Percentiles rank a stretch among this genome's conserved stretches.
Conservation (phyloP, 768 basidiomycete species). For the Rhizopogon roseolus region DNA sequence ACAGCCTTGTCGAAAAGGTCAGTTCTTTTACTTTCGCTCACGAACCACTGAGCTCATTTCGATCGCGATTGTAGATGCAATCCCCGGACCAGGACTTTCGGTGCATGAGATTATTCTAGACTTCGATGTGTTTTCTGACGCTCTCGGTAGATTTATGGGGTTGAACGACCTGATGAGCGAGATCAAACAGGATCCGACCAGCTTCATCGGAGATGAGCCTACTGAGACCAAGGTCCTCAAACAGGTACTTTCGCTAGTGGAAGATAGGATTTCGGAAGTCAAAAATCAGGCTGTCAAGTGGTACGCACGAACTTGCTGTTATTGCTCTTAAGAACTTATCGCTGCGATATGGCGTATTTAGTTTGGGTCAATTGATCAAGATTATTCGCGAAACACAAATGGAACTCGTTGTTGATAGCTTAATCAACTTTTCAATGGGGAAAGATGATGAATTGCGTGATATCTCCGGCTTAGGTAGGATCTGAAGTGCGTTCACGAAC, state of each 20-base stretch:
- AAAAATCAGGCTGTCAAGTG: constrained; percentile 98
- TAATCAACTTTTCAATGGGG: constrained; percentile 80
- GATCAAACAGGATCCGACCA: constrained; percentile 71
- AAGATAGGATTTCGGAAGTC: constrained; percentile 96
- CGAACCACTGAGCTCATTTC: not conserved
- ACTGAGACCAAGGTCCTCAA: constrained; percentile 82
- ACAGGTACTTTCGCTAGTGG: constrained; percentile 80
- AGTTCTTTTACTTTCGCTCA: not conserved
- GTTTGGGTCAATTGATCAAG: constrained; percentile 87
- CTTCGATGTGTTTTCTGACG: constrained; percentile 12
- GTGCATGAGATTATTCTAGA: constrained; percentile 34
- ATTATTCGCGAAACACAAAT: constrained; percentile 79
- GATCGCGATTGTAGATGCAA: constrained; percentile 58
- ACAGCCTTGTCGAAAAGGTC: constrained; percentile 79
- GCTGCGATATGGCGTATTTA: constrained; percentile 23
- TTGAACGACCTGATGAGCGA: constrained; percentile 91
- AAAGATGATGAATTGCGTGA: constrained; percentile 92
- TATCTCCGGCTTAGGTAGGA: constrained; percentile 84
- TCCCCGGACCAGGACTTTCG: constrained; percentile 89
- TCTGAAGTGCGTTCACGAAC: not conserved
- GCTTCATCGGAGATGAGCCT: constrained; percentile 79
- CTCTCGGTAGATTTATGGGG: constrained; percentile 82
- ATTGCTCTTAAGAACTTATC: not conserved
- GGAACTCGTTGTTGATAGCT: constrained; percentile 82
- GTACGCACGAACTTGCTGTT: constrained; percentile 35